Base-by-base conservation (phyloP, 768 basidiomycete species). In the Phylloporus sp. region DNA sequence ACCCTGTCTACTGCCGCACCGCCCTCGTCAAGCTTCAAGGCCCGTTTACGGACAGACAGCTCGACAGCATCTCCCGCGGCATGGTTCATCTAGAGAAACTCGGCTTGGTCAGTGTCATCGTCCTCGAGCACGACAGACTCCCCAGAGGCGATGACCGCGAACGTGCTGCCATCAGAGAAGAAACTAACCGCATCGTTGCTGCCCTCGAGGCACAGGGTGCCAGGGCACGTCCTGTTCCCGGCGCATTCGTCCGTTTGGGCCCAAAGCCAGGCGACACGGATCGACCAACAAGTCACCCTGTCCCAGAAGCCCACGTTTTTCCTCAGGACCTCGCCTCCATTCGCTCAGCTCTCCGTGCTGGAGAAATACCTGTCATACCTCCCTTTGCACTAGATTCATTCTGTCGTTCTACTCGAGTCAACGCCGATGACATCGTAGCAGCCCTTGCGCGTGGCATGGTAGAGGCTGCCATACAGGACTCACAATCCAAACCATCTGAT, bases 1-100 rank as follows among this genome's bases (percentile, higher is more conserved):
- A 94, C 62, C 95, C 95, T 6, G 81, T 90, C 47, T 74, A 83
- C 51, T 80, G 84, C 39, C 86, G 91, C 47, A 95, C 97, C 1
- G 93, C 95, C 5, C 82, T 99, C 15, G 95, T 99, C 60, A 98
- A 98, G 72, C 74, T 98, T 3, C 97, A 98, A 68, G 93, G 95
- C 10, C 97, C 97, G 3, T 98, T 98, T 66, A 88, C 84, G 10
- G 88, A 95, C 70, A 79, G 84, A 8, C 97, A 97, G 62, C 82
- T 98, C 52, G 91, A 95, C 58, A 95, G 94, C 67, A 91, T 99
- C 59, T 85, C 88, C 35, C 81, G 87, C 35, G 97, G 97, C 47
- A 81, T 99, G 74, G 90, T 95, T 35, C 94, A 97, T 67, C 81
- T 99, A 42, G 91, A 95, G 69, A 95, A 95, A 65, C 85, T 98